Conservation (phyloP, 805 yeast species). For the Ogataea thermomethanolica region DNA sequence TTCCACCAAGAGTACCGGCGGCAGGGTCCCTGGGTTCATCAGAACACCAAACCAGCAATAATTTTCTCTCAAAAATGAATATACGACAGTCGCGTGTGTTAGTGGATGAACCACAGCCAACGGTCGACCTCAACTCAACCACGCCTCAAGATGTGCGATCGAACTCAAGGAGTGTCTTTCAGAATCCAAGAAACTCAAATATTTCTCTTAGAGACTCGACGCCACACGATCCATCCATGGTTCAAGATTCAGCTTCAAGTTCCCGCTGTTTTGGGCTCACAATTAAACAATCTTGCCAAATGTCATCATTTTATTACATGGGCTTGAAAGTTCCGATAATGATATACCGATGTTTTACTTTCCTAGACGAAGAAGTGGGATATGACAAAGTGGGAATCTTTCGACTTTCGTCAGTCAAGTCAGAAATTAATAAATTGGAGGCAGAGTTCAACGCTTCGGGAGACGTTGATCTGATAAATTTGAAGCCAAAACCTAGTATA, state of each 20-base stretch:
- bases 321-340: constrained; percentile 60
- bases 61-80: too few species aligned
- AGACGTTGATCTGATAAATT: constrained; percentile 14
- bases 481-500: constrained; percentile 46
- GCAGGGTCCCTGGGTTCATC: too few species aligned
- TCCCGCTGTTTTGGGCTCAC: constrained; percentile 55
- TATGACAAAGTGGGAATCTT: constrained; percentile 80
- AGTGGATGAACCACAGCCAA: too few species aligned
- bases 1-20: too few species aligned
- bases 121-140: too few species aligned
- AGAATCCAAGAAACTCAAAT: too few species aligned
- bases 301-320: constrained; percentile 47
- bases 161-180: too few species aligned
- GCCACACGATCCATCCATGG: too few species aligned
- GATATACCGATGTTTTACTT: constrained; percentile 67
- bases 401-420: constrained; percentile 54
- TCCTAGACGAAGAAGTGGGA: constrained; percentile 58
- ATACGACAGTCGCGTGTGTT: too few species aligned
- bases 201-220: too few species aligned
- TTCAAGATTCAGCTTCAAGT: not conserved
- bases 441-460: constrained; percentile 14
- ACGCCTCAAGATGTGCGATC: too few species aligned
- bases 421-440: constrained; percentile 16
- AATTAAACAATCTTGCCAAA: constrained; percentile 41
- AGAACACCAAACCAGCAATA: too few species aligned